phyloP scores from a whole-genome alignment of 495 filamentous ascomycete genomes.

The Trypethelium eluteriae region DNA sequence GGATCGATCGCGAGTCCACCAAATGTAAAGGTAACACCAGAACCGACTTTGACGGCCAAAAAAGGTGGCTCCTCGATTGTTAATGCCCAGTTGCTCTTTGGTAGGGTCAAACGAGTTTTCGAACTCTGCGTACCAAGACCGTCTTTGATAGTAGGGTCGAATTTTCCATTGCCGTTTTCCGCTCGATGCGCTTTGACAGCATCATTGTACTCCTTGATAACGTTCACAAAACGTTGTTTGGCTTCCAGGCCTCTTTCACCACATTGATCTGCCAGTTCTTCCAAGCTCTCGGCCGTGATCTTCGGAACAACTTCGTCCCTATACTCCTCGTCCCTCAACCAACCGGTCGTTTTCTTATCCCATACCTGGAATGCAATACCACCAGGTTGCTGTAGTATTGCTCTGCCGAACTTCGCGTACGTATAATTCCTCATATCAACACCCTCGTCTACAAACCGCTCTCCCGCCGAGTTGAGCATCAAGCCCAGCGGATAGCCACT shows the following conservation, averaged over 20 bases:
- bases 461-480: slow-evolving; percentile 51
- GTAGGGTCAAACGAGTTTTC: slow-evolving; percentile 31
- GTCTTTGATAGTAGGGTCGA: slow-evolving; percentile 51
- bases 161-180: slow-evolving; percentile 38
- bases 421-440: slow-evolving; percentile 56
- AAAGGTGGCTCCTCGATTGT: slow-evolving; percentile 50
- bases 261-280: slow-evolving; percentile 47
- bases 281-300: slow-evolving; percentile 42
- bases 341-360: slow-evolving; percentile 43
- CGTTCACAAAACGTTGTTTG: slow-evolving; percentile 39
- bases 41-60: slow-evolving; percentile 50
- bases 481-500: slow-evolving; percentile 58
- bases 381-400: slow-evolving; percentile 48
- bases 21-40: slow-evolving; percentile 60
- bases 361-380: slow-evolving; percentile 56
- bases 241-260: slow-evolving; percentile 39
- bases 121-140: slow-evolving; percentile 48
- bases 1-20: slow-evolving; percentile 50
- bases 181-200: slow-evolving; percentile 38
- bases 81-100: slow-evolving; percentile 59
- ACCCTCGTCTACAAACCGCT: slow-evolving; percentile 58
- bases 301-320: slow-evolving; percentile 45
- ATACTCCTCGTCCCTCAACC: slow-evolving; percentile 53
- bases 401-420: slow-evolving; percentile 53
- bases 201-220: slow-evolving; percentile 46